A percentile compares a stretch with the other conserved stretches of the same genome.
Conservation (phyloP, 2,329 filamentous ascomycete species). For the Knufia fluminis region DNA sequence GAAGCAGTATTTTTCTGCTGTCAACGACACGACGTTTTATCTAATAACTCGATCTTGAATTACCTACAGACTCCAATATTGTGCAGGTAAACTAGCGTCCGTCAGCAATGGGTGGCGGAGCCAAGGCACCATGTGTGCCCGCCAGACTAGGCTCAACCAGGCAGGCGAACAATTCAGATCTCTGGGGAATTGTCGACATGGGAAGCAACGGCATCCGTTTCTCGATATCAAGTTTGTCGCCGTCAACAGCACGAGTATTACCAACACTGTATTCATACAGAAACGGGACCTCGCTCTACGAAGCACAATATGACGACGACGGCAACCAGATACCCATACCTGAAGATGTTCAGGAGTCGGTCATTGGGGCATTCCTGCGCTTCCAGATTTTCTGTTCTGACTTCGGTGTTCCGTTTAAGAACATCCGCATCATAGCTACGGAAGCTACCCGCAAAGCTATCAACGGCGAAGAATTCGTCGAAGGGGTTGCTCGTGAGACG, state of each 20-base stretch:
- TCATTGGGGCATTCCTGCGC: slow-evolving; percentile 56
- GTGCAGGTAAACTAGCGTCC: no score
- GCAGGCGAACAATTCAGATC: slow-evolving; percentile 9
- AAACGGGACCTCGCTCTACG: slow-evolving; percentile 74
- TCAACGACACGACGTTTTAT: no score
- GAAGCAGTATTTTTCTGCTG: no score
- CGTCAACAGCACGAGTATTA: slow-evolving; percentile 60
- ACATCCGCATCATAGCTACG: slow-evolving; percentile 74
- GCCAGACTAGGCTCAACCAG: slow-evolving; percentile 1
- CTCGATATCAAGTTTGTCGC: slow-evolving; percentile 70
- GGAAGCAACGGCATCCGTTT: slow-evolving; percentile 80
- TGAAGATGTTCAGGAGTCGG: slow-evolving; percentile 50
- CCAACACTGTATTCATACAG: slow-evolving; percentile 69
- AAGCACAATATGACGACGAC: slow-evolving; percentile 48
- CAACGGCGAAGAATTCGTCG: slow-evolving; percentile 63
- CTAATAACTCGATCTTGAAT: no score
- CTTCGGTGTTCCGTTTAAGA: slow-evolving; percentile 53
- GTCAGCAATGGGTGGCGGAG: not conserved
- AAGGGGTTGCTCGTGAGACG: slow-evolving; percentile 51
- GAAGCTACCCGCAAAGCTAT: slow-evolving; percentile 75
- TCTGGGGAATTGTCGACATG: slow-evolving; percentile 30
- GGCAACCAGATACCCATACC: slow-evolving; percentile 45
- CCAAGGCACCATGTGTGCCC: not conserved
- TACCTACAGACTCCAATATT: no score
- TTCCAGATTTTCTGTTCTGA: slow-evolving; percentile 63